phyloP scores from a whole-genome alignment of 768 basidiomycete species.

The Xanthoconium stramineum region DNA sequence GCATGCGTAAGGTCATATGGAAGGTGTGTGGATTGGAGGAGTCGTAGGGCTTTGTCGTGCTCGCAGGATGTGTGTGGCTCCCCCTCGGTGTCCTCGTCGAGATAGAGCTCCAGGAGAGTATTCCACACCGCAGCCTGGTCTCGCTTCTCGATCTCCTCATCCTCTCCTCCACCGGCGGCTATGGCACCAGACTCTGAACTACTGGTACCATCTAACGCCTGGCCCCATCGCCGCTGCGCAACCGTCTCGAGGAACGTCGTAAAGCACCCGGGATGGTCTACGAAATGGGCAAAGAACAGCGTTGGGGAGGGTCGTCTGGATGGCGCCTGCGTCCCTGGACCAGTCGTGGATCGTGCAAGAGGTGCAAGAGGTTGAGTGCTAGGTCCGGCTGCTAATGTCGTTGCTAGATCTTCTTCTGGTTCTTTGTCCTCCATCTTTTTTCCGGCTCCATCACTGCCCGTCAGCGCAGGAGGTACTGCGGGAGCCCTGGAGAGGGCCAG shows the following conservation, averaged over 20 bases:
- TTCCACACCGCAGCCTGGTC: conserved; percentile 93
- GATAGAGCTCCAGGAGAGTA: conserved; percentile 90
- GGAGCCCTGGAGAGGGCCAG: conserved; percentile 67
- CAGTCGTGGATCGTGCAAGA: conserved; percentile 5
- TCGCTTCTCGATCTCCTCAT: conserved; percentile 49
- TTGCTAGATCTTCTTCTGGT: conserved; percentile 17
- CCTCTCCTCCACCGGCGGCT: conserved; percentile 25
- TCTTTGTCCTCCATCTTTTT: conserved; percentile 19
- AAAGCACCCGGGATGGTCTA: conserved; percentile 83
- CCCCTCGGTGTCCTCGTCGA: conserved; percentile 43
- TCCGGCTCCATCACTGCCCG: conserved; percentile 27
- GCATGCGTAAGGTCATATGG: conserved; percentile 92
- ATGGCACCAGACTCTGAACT: conserved; percentile 9
- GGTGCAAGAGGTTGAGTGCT: conserved; percentile 9
- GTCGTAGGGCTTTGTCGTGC: conserved; percentile 62
- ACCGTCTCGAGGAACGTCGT: conserved; percentile 87
- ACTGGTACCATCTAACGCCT: conserved; percentile 48
- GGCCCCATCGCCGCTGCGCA: conserved; percentile 75
- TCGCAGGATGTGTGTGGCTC: conserved; percentile 8
- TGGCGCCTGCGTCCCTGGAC: conserved; percentile 26
- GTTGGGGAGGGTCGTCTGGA: conserved; percentile 72
- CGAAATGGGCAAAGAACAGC: conserved; percentile 90
- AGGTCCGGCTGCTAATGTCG: conserved; percentile 28
- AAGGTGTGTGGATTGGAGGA: conserved; percentile 57
- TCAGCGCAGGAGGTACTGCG: conserved; percentile 39